Evolutionary conservation across 345 rosid genomes (phyloP), one percentile per base, ranked within the genome.

Genomic region (Erysimum cheiranthoides): DNA sequence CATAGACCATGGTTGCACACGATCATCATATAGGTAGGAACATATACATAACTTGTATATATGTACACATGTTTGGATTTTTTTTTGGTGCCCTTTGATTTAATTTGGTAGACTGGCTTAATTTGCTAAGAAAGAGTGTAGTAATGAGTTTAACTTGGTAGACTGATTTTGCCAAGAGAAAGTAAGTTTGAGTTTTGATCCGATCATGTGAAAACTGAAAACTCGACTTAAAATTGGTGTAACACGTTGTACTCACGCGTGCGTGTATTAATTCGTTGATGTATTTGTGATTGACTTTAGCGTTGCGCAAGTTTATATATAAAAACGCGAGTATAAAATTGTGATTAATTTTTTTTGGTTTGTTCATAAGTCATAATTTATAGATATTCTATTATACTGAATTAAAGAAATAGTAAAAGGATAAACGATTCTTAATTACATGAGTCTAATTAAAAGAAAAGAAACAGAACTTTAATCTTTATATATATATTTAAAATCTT

Each of bases 171-270:
- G 39, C 63, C 54, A 61, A 18, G 63, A 51, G 18, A 49, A 52
- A 49, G 57, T 34, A 30, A 16, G 68, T 75, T 59, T 67, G 73
- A 47, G 68, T 17, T 74, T 66, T 66, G 67, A 66, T 74, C 25
- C 67, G 56, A 64, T 66, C 51, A 59, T 67, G 40, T 49, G n/a
- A 67, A 40, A 49, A 13, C 64, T 49, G n/a, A 67, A 40, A 49
- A 13, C 64, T 68, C 39, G 10, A 47, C 54, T 40, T 69, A 6
- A 34, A 69, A 52, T 43, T 61, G 27, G 66, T 76, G 71, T 70
- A 62, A 62, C 67, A 45, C 46, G 59, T 70, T 70, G 43, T 76
- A 38, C 62, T 61, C 58, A 62, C 71, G 54, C 75, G 42, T 53
- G 80, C 25, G 75, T 76, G 71, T 69, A n/a, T 42, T 57, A 10